These are phyloP conservation scores for Collybiopsis confluens DNA, from an alignment of 768 basidiomycete species.

Conservation along the genomic window DNA sequence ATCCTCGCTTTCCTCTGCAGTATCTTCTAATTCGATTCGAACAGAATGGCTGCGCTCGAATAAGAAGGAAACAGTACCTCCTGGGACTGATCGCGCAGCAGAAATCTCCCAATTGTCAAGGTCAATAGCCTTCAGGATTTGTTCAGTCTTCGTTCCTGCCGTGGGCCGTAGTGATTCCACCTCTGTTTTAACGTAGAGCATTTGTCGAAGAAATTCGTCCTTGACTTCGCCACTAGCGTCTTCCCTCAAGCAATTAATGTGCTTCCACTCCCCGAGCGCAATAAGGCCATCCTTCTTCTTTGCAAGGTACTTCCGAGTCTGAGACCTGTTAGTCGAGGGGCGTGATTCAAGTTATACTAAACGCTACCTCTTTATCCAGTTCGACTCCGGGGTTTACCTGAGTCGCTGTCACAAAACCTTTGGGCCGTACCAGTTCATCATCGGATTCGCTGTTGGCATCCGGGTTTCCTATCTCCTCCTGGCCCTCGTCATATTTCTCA, in stretches of 20 bases:
- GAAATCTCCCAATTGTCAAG: conserved; percentile 35
- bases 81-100: conserved; percentile 42
- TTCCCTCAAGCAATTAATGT: conserved; percentile 66
- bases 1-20: background rate
- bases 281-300: conserved; percentile 69
- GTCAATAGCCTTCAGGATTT: conserved; percentile 41
- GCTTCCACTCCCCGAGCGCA: conserved; percentile 77
- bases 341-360: too few species aligned
- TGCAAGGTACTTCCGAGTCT: conserved; percentile 46
- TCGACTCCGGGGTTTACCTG: conserved; percentile 43
- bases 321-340: background rate
- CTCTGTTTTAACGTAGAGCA: conserved; percentile 27
- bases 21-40: conserved; percentile 9
- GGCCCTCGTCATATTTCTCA: background rate
- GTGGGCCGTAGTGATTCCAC: background rate
- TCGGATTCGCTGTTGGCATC: conserved; percentile 11
- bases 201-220: conserved; percentile 59
- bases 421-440: conserved; percentile 24
- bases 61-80: conserved; percentile 71
- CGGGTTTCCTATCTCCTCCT: conserved; percentile 19
- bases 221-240: conserved; percentile 46
- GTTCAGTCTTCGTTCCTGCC: conserved; percentile 14
- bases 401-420: conserved; percentile 64
- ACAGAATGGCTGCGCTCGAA: conserved; percentile 56
- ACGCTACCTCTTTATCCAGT: conserved; percentile 48